phyloP scores from a whole-genome alignment of 176 grass and related monocot species.

The Saccharum spontaneum region DNA sequence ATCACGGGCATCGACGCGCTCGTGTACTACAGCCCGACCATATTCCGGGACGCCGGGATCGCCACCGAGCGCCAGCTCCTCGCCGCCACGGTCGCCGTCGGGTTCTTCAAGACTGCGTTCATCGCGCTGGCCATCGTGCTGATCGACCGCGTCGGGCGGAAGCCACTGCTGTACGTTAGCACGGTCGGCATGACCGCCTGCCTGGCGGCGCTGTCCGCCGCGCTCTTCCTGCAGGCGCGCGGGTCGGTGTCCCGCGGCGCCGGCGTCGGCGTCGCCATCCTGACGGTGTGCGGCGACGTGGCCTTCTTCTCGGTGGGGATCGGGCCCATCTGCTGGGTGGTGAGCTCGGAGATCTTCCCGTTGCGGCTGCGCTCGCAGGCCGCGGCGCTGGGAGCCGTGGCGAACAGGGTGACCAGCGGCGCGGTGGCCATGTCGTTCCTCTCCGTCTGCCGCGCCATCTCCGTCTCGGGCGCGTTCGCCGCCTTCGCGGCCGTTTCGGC shows the following conservation, averaged over 20 bases:
- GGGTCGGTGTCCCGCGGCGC: constrained; percentile 29
- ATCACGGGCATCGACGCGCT: constrained; percentile 66
- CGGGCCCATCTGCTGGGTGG: constrained; percentile 68
- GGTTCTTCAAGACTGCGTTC: constrained; percentile 70
- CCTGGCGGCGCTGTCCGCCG: constrained; percentile 42
- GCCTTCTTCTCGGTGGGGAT: constrained; percentile 83
- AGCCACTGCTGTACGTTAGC: constrained; percentile 68
- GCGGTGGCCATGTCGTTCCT: constrained; percentile 80
- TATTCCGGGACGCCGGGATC: constrained; percentile 69
- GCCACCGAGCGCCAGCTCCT: constrained; percentile 49
- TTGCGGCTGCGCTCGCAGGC: constrained; percentile 71
- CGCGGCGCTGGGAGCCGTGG: constrained; percentile 46
- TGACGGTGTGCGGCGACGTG: constrained; percentile 73
- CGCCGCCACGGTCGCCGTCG: constrained; percentile 63
- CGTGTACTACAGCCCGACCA: constrained; percentile 74
- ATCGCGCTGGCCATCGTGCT: constrained; percentile 64
- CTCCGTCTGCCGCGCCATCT: constrained; percentile 51
- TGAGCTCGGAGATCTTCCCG: constrained; percentile 79
- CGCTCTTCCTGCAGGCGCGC: constrained; percentile 36
- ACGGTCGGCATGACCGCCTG: constrained; percentile 72
- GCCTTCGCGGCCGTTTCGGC: constrained; percentile 59
- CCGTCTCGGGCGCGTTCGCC: constrained; percentile 55
- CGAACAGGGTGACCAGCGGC: constrained; percentile 69
- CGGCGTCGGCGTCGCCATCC: constrained; percentile 40
- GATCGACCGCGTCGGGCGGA: constrained; percentile 58